Percentiles rank a stretch among this genome's conserved stretches.
phyloP scores from a whole-genome alignment of 495 filamentous ascomycete species.

The Tuber magnatum region DNA sequence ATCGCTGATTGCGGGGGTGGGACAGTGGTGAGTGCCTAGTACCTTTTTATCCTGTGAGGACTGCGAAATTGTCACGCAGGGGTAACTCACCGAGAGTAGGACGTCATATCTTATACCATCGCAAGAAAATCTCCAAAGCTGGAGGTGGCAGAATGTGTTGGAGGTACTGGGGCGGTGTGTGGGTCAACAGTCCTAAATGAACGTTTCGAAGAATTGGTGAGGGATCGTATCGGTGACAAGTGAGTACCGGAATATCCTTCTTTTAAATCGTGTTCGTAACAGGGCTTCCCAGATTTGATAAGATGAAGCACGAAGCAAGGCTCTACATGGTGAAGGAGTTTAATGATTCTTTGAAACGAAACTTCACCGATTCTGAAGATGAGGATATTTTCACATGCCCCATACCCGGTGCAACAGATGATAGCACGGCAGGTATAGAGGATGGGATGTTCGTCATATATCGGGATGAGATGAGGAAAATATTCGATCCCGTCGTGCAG shows the following conservation, averaged over 20 bases:
- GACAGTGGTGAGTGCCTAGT: conserved; percentile 47
- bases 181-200: conserved; percentile 62
- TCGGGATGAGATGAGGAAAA: conserved; percentile 53
- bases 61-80: neutral
- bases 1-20: conserved; percentile 68
- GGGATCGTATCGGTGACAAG: conserved; percentile 49
- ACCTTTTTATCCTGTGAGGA: neutral
- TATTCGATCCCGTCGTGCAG: conserved; percentile 61
- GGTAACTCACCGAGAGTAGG: conserved; percentile 12
- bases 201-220: conserved; percentile 58
- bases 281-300: conserved; percentile 42
- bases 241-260: conserved; percentile 16
- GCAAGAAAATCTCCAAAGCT: conserved; percentile 44
- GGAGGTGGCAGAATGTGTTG: conserved; percentile 57
- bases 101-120: conserved; percentile 48
- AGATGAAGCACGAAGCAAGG: conserved; percentile 54
- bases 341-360: conserved; percentile 59
- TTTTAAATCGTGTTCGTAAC: neutral
- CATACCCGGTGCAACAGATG: conserved; percentile 63
- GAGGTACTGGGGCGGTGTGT: conserved; percentile 58
- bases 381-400: conserved; percentile 60
- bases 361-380: conserved; percentile 65
- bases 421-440: conserved; percentile 53
- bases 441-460: conserved; percentile 57
- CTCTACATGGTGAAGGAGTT: conserved; percentile 62